Evolutionary conservation across 768 basidiomycete genomes (phyloP), one percentile per base, ranked within the genome.

Genomic region (Lactarius sp.): DNA sequence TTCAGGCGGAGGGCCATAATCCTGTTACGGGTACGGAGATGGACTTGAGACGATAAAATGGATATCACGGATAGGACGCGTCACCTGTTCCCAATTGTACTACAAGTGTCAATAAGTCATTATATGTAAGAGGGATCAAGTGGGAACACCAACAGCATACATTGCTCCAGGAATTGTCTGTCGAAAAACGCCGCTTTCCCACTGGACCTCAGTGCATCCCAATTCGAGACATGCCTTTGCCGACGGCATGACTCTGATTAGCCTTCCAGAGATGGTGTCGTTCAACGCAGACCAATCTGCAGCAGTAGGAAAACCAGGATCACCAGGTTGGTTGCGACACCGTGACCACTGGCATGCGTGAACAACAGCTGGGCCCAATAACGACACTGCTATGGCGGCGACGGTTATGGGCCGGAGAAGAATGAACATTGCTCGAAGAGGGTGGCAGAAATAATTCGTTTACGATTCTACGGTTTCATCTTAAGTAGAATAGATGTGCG

Each of bases 101-200:
- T 68, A 34, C 5, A 27, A 20, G 6, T 0, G 4, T 1, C 39
- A 41, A 41, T 27, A 9, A 41, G n/a, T 56, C 31, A 44, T 42
- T 16, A 52, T n/a, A 31, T 20, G 18, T 16, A 42, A 42, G 14
- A 8, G 47, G 20, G 41, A 20, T 27, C 46, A 52, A 42, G 39
- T 37, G 8, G 44, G 42, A 33, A 42, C 12, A 46, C 66, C 22
- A 51, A 68, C 66, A 13, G 56, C 42, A 54, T 66, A 56, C 66
- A 68, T 68, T 9, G 64, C 16, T 6, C 66, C 66, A n/a, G 66
- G 64, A 20, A 68, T 64, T 0, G 39, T 18, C 20, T 64, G 60
- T 41, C 66, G 66, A 27, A 54, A 61, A 27, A 66, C 3, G 36
- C 55, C 54, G 31, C 66, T 68, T 39, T 49, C 6, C 66, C 66